Evolutionary conservation across 306 rosid genomes (phyloP).

Genomic region (Rosa chinensis): DNA sequence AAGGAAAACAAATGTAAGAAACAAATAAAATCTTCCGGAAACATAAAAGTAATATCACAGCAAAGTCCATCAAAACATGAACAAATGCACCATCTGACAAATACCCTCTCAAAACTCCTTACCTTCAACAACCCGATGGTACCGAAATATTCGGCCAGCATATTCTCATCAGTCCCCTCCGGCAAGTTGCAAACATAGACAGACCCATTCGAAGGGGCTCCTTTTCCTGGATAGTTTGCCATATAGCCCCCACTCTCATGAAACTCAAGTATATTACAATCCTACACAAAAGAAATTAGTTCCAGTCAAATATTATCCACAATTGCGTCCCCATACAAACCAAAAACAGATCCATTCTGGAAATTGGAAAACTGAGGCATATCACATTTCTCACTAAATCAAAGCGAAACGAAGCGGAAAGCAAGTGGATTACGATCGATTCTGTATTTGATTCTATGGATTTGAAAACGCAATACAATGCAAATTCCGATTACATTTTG

Average conservation of each 20-base stretch:
- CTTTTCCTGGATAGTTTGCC: constrained; percentile 72
- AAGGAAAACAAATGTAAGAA: neutral
- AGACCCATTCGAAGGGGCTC: constrained; percentile 76
- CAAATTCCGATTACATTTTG: neutral
- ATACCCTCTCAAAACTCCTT: constrained; percentile 30
- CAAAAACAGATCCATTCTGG: neutral
- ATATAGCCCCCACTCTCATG: constrained; percentile 67
- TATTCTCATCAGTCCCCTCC: constrained; percentile 74
- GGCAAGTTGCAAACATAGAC: constrained; percentile 95
- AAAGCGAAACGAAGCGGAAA: neutral
- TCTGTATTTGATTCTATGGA: neutral
- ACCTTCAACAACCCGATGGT: constrained; percentile 95
- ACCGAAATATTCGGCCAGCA: constrained; percentile 90
- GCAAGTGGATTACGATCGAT: neutral
- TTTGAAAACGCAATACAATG: constrained; percentile 4
- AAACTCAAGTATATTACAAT: constrained; percentile 39
- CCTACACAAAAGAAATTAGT: constrained; percentile 28
- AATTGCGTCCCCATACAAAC: neutral
- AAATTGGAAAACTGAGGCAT: neutral
- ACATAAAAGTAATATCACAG: neutral
- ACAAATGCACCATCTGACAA: constrained; percentile 10
- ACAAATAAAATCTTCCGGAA: neutral
- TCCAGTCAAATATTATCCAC: neutral
- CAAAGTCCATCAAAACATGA: neutral
- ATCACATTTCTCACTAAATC: neutral